These are phyloP conservation scores for Ashbya aceris DNA, from an alignment of 1,139 yeast genomes.

Conservation along the genomic window DNA sequence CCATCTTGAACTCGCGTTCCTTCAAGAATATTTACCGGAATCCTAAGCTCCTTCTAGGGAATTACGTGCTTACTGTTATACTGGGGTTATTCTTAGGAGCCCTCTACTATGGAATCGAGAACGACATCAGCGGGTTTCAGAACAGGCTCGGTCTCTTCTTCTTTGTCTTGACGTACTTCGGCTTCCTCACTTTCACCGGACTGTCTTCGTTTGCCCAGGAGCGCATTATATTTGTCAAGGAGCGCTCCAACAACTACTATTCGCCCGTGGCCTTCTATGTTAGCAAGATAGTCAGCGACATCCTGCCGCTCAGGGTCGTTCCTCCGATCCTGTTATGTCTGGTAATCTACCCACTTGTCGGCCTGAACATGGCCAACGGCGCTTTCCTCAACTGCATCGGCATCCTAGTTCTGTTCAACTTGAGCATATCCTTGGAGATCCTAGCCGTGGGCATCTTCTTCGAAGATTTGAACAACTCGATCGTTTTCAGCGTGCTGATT, in stretches of 20 bases:
- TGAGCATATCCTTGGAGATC: conserved; percentile 79
- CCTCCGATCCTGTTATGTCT: conserved; percentile 83
- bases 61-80: conserved; percentile 64
- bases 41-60: conserved; percentile 75
- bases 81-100: conserved; percentile 82
- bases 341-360: conserved; percentile 86
- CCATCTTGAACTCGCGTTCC: conserved; percentile 70
- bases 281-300: conserved; percentile 81
- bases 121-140: conserved; percentile 93
- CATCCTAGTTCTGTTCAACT: conserved; percentile 70
- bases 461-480: conserved; percentile 89
- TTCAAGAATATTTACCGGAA: conserved; percentile 88
- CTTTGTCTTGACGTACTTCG: conserved; percentile 81
- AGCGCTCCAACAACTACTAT: conserved; percentile 89
- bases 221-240: conserved; percentile 79
- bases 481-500: conserved; percentile 76
- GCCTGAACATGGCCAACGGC: conserved; percentile 66
- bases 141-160: conserved; percentile 89
- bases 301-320: conserved; percentile 76
- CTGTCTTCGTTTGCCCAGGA: conserved; percentile 81
- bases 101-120: conserved; percentile 68
- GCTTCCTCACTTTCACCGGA: conserved; percentile 88
- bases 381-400: conserved; percentile 67
- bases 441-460: conserved; percentile 78
- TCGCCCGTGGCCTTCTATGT: conserved; percentile 76